Percentiles rank a stretch among this genome's conserved stretches.
phyloP scores from a whole-genome alignment of 2,329 filamentous ascomycete genomes.

The Pezicula radicicola region DNA sequence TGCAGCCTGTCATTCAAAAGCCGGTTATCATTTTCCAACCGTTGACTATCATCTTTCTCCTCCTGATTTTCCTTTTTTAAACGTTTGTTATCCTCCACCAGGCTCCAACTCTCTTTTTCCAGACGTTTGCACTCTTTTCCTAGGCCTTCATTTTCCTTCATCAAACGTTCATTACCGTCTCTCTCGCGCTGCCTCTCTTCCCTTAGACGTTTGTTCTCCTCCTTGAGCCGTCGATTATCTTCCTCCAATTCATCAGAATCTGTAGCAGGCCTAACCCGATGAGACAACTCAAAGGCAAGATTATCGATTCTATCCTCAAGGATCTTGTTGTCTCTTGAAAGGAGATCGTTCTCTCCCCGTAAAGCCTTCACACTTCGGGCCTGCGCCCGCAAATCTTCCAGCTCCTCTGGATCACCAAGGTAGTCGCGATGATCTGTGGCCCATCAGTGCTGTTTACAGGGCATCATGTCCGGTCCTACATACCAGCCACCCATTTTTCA shows the following conservation, averaged over 20 bases:
- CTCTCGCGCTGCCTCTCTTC: background rate
- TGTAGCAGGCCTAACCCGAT: background rate
- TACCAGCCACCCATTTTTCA: no score
- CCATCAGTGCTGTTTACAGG: no score
- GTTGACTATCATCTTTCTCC: conserved; percentile 18
- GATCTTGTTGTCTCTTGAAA: background rate
- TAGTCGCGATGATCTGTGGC: background rate
- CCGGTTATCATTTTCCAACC: no score
- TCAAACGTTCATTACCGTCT: conserved; percentile 1
- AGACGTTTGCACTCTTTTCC: conserved; percentile 8
- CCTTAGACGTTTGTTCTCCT: background rate
- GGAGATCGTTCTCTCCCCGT: background rate
- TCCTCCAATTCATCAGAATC: background rate
- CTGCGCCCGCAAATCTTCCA: background rate
- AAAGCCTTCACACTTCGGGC: background rate
- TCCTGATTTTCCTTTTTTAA: conserved; percentile 14
- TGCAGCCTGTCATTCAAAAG: no score
- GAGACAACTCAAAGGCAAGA: no score
- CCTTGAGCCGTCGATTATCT: background rate
- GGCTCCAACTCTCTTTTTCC: background rate
- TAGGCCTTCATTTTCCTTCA: conserved; percentile 12
- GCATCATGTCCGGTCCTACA: no score
- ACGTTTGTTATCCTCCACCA: conserved; percentile 10
- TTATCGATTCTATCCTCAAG: background rate
- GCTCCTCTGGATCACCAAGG: background rate